phyloP scores from a whole-genome alignment of 805 yeast species.

The Starmerella floris region DNA sequence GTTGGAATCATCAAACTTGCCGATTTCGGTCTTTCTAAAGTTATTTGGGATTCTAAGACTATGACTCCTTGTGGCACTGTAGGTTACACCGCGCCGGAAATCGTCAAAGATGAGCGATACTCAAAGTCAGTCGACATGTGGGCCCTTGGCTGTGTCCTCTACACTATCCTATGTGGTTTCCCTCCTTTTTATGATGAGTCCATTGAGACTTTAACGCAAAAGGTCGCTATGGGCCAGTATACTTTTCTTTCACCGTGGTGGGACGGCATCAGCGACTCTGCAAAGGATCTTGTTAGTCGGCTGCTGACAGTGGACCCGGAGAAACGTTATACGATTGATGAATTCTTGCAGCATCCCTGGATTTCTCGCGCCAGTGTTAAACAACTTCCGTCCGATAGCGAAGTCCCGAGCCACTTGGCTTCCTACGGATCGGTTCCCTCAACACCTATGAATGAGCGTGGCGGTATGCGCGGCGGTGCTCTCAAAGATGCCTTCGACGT shows the following conservation, averaged over 20 bases:
- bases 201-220: slow-evolving; percentile 58
- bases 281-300: slow-evolving; percentile 54
- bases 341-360: slow-evolving; percentile 69
- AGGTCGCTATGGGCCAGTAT: slow-evolving; percentile 68
- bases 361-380: slow-evolving; percentile 29
- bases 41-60: slow-evolving; percentile 74
- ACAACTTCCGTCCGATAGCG: slow-evolving; percentile 5
- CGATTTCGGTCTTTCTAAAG: slow-evolving; percentile 89
- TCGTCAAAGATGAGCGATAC: slow-evolving; percentile 83
- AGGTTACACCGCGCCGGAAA: slow-evolving; percentile 97
- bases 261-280: slow-evolving; percentile 63
- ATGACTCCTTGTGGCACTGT: slow-evolving; percentile 98
- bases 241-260: slow-evolving; percentile 76
- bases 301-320: slow-evolving; percentile 60
- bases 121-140: slow-evolving; percentile 96
- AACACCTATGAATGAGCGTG: slow-evolving; percentile 17
- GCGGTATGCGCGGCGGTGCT: slow-evolving; percentile 36
- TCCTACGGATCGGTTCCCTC: slow-evolving; percentile 8
- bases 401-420: slow-evolving; percentile 7
- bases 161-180: slow-evolving; percentile 88
- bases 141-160: slow-evolving; percentile 94
- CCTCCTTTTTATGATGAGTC: slow-evolving; percentile 92
- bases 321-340: slow-evolving; percentile 55
- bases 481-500: slow-evolving; percentile 78
- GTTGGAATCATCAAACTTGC: slow-evolving; percentile 84